Conservation (phyloP, 1,284 basidiomycete species). For the Sporisorium sorghi region DNA sequence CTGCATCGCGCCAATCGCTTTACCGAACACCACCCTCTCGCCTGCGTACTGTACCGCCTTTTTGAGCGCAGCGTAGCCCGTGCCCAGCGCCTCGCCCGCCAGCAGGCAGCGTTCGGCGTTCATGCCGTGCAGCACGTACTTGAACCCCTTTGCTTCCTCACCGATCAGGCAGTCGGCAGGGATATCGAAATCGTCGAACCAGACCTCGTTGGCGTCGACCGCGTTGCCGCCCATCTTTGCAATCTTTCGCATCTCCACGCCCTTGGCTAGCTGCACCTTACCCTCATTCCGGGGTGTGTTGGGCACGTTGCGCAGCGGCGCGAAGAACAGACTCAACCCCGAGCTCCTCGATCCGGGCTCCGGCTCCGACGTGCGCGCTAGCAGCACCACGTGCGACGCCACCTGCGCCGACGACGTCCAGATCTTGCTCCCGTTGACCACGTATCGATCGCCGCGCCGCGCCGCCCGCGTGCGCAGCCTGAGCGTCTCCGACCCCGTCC, state of each 20-base stretch:
- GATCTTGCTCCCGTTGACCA: slow-evolving; percentile 67
- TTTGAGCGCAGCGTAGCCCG: slow-evolving; percentile 54
- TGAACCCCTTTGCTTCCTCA: slow-evolving; percentile 70
- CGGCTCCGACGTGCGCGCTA: slow-evolving; percentile 68
- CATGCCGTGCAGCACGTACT: slow-evolving; percentile 61
- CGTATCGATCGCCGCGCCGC: slow-evolving; percentile 49
- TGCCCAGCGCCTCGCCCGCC: slow-evolving; percentile 71
- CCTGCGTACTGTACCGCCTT: slow-evolving; percentile 58
- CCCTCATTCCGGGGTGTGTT: slow-evolving; percentile 32
- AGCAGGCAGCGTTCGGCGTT: slow-evolving; percentile 71
- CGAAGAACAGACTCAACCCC: slow-evolving; percentile 58
- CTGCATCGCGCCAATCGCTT: slow-evolving; percentile 67
- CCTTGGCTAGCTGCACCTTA: slow-evolving; percentile 28
- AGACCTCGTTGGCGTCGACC: slow-evolving; percentile 69
- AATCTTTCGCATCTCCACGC: slow-evolving; percentile 66
- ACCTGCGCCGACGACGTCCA: slow-evolving; percentile 67
- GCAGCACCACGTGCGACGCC: slow-evolving; percentile 65
- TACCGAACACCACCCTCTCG: slow-evolving; percentile 64
- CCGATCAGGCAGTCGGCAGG: slow-evolving; percentile 66
- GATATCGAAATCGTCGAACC: slow-evolving; percentile 69
- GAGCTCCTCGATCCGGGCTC: slow-evolving; percentile 56
- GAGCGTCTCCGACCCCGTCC: slow-evolving; percentile 67
- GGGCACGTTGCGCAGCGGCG: slow-evolving; percentile 39
- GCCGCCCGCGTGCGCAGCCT: slow-evolving; percentile 66
- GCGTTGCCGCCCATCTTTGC: slow-evolving; percentile 70